Evolutionary conservation across 2,329 filamentous ascomycete genomes (phyloP).

Genomic region (Pestalotiopsis sp.): DNA sequence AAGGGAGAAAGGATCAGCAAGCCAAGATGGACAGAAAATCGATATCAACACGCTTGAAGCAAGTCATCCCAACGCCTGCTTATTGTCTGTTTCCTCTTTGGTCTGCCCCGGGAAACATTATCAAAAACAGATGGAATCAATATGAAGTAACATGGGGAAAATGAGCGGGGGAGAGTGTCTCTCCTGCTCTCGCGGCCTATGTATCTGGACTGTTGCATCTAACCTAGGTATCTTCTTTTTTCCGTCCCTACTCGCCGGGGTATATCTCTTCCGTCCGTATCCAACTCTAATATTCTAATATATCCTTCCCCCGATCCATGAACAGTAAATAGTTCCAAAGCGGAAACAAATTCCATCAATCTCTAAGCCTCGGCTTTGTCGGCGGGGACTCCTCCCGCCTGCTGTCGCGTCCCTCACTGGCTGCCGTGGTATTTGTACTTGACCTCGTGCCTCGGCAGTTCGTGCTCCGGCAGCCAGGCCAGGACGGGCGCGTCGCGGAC

Average conservation of each 20-base stretch:
- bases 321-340: not conserved
- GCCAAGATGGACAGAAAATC: not conserved
- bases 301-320: not conserved
- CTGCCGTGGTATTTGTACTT: not conserved
- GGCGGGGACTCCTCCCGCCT: not conserved
- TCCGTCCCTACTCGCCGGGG: too few species aligned
- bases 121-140: too few species aligned
- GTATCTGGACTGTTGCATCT: too few species aligned
- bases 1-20: not conserved
- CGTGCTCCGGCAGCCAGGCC: not conserved
- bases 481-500: not conserved
- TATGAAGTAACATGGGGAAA: too few species aligned
- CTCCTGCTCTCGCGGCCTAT: too few species aligned
- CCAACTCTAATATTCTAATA: too few species aligned
- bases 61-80: not conserved
- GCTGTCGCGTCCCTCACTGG: not conserved
- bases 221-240: too few species aligned
- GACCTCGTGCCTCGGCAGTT: conserved; percentile 3
- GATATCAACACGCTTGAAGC: not conserved
- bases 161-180: too few species aligned
- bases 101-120: not conserved
- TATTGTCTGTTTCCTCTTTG: not conserved
- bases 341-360: not conserved
- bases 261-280: too few species aligned
- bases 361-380: not conserved